Evolutionary conservation across 2,329 filamentous ascomycete species (phyloP).

Genomic region (Clonostachys byssicola): DNA sequence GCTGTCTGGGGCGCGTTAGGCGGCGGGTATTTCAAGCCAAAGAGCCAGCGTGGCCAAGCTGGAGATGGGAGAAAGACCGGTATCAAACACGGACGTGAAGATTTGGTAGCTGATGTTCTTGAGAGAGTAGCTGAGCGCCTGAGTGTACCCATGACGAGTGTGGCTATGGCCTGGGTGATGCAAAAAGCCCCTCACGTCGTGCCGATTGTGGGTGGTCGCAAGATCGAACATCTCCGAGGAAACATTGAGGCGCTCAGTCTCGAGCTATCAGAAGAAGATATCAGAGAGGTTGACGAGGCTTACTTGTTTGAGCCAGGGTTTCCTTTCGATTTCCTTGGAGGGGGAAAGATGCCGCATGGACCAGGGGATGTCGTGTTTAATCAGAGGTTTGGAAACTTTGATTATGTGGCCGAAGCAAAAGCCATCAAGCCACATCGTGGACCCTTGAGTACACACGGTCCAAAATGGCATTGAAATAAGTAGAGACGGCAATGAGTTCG

Average conservation of each 20-base stretch:
- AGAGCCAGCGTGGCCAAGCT: constrained; percentile 4
- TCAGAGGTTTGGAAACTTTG: neutral
- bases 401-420: neutral
- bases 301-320: constrained; percentile 52
- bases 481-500: too few species aligned
- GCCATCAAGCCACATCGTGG: neutral
- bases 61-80: neutral
- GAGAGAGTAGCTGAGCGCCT: constrained; percentile 4
- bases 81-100: neutral
- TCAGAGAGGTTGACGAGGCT: constrained; percentile 49
- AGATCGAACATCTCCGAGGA: constrained; percentile 55
- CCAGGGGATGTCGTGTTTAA: constrained; percentile 1
- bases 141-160: constrained; percentile 5
- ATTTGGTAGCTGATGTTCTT: constrained; percentile 1
- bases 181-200: constrained; percentile 56
- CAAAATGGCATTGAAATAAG: neutral
- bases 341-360: neutral
- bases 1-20: constrained; percentile 39
- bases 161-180: constrained; percentile 56
- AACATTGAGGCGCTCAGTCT: constrained; percentile 55
- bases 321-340: constrained; percentile 22
- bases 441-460: neutral
- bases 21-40: constrained; percentile 24
- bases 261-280: constrained; percentile 46
- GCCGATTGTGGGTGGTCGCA: constrained; percentile 57